Evolutionary conservation across 805 yeast genomes (phyloP).

Genomic region (Candida dendrica): DNA sequence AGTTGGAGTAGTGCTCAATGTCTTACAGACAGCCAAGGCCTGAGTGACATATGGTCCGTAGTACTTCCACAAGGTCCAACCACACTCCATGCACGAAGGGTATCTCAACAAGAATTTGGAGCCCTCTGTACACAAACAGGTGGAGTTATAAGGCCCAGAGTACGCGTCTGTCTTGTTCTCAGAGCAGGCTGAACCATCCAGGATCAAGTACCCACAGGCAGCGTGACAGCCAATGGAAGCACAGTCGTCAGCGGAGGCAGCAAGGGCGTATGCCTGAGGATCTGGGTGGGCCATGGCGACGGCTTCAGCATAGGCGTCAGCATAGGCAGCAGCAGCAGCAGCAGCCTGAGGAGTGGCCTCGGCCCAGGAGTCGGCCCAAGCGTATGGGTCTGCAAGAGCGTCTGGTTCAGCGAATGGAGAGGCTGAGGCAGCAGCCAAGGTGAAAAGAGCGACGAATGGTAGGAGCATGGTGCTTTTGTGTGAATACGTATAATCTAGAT

Average conservation of each 20-base stretch:
- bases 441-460: neutral
- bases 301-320: conserved; percentile 21
- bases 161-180: conserved; percentile 12
- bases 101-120: conserved; percentile 22
- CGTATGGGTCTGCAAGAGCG: conserved; percentile 2
- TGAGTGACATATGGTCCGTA: conserved; percentile 24
- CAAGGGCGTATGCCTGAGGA: conserved; percentile 23
- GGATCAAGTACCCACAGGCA: conserved; percentile 26
- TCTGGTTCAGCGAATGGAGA: neutral
- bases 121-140: conserved; percentile 25
- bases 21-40: conserved; percentile 25
- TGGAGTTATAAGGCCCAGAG: conserved; percentile 23
- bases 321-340: conserved; percentile 19
- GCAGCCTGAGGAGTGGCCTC: conserved; percentile 14
- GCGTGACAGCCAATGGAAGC: conserved; percentile 28
- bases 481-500: no score
- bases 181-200: conserved; percentile 24
- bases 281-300: conserved; percentile 23
- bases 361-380: conserved; percentile 14
- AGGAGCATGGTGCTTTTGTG: neutral
- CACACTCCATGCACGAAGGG: conserved; percentile 31
- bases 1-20: conserved; percentile 28
- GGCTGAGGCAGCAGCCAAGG: neutral
- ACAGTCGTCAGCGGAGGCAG: conserved; percentile 23
- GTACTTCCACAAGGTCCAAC: conserved; percentile 33